Base-by-base conservation (phyloP, 2,329 filamentous ascomycete species). In the Aspergillus cejpii region DNA sequence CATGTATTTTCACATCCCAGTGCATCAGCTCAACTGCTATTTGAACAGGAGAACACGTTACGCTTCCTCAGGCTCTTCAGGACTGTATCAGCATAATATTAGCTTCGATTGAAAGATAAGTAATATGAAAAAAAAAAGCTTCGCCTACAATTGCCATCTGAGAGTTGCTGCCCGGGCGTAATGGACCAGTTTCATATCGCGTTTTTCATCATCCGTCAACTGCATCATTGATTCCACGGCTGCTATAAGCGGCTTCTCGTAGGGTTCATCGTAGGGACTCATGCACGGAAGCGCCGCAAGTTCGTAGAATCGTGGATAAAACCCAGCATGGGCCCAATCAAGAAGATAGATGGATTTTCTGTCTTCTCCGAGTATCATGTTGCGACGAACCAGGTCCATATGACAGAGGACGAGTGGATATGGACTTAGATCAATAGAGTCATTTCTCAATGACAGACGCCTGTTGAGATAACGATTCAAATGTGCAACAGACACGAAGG, bases 331-430 rank as follows among this genome's bases (percentile, higher is more conserved):
- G 5, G 40, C 55, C 57, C 55, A 60, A 29, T 61, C 53, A 24
- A 59, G 34, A 21, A 61, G 51, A 49, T 49, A 56, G 7, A 59
- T 24, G 49, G 28, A 50, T 27, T 47, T 39, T 5, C 28, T 19
- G 19, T 59, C 53, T 28, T 55, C 50, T 37, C 43, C 46, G 14
- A 59, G 43, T n/a, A 59, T 57, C 23, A 60, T 56, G 33, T 59
- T 61, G 14, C 53, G 49, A 23, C 51, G 56, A 43, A 48, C 50
- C 5, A 60, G 43, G 40, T 62, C 58, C 37, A 57, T 45, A 41
- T 62, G 55, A 36, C 52, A 59, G 14, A 60, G 45, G 31, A 58
- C 52, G 37, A 62, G 56, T 17, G 55, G 52, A 44, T 52, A 52
- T 6, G 44, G 49, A 29, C 21, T 41, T 20, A 59, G 36, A 41